Percentiles rank a stretch among this genome's conserved stretches.
These are phyloP conservation scores for Monilinia fructigena DNA, from an alignment of 2,329 filamentous ascomycete genomes.

Conservation along the genomic window DNA sequence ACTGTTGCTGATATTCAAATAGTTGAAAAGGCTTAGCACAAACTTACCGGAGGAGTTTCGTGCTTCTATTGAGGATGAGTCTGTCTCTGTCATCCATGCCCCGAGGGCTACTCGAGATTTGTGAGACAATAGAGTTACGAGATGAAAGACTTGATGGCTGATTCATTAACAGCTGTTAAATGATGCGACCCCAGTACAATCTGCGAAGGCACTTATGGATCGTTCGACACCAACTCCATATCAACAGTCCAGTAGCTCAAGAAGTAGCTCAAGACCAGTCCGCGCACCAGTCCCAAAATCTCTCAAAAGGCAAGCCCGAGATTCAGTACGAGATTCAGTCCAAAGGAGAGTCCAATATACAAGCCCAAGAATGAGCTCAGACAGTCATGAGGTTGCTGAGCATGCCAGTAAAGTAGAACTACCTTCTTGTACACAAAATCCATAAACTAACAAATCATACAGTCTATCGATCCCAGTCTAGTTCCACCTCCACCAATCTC, in stretches of 20 bases:
- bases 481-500: conserved; percentile 67
- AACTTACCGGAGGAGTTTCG: conserved; percentile 57
- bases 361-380: conserved; percentile 15
- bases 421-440: background rate
- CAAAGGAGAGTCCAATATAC: conserved; percentile 5
- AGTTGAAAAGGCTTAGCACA: conserved; percentile 45
- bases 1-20: conserved; percentile 27
- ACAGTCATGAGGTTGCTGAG: conserved; percentile 1
- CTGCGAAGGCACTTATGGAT: conserved; percentile 26
- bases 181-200: conserved; percentile 11
- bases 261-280: conserved; percentile 14
- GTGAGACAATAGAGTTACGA: conserved; percentile 47
- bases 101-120: conserved; percentile 78
- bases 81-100: conserved; percentile 87
- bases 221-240: conserved; percentile 40
- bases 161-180: conserved; percentile 7
- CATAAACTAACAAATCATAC: background rate
- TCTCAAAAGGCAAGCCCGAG: conserved; percentile 14
- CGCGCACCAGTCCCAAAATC: conserved; percentile 14
- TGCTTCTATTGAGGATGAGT: conserved; percentile 67
- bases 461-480: conserved; percentile 36
- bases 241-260: conserved; percentile 32
- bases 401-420: conserved; percentile 33
- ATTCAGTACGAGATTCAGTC: conserved; percentile 2
- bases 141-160: conserved; percentile 9